These are phyloP conservation scores for Kazachstania bromeliacearum DNA, from an alignment of 805 yeast species.

Conservation along the genomic window DNA sequence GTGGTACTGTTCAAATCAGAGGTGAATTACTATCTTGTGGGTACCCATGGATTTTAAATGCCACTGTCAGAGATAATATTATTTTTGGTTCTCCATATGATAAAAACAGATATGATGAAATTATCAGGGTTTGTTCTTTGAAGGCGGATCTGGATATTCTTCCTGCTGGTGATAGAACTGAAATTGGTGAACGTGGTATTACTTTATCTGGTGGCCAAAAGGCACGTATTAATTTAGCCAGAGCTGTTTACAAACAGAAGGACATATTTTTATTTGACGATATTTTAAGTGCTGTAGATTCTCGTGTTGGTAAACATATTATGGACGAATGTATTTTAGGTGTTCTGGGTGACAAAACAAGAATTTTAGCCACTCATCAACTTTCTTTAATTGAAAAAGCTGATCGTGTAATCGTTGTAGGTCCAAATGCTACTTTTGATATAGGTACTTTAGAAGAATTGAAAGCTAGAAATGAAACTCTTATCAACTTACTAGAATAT, in stretches of 20 bases:
- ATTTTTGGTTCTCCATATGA: slow-evolving; percentile 53
- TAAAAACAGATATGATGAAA: slow-evolving; percentile 39
- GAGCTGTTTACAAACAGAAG: slow-evolving; percentile 63
- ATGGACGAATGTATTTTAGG: slow-evolving; percentile 61
- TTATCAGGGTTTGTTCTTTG: slow-evolving; percentile 59
- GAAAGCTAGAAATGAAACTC: slow-evolving; percentile 34
- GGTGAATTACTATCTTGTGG: slow-evolving; percentile 52
- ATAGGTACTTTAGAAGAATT: slow-evolving; percentile 55
- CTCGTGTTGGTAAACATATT: slow-evolving; percentile 75
- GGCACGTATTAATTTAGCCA: slow-evolving; percentile 69
- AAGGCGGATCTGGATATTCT: slow-evolving; percentile 53
- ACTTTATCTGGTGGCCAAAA: slow-evolving; percentile 87
- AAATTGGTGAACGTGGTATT: slow-evolving; percentile 80
- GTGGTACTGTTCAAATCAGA: slow-evolving; percentile 43
- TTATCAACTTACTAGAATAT: slow-evolving; percentile 44
- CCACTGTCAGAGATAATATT: slow-evolving; percentile 68
- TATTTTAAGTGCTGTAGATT: slow-evolving; percentile 78
- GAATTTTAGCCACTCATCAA: slow-evolving; percentile 80
- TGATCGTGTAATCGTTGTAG: slow-evolving; percentile 58
- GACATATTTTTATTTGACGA: slow-evolving; percentile 69
- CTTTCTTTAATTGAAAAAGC: slow-evolving; percentile 61
- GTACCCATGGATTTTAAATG: slow-evolving; percentile 77
- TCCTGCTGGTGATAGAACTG: slow-evolving; percentile 69
- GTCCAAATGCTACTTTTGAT: slow-evolving; percentile 51
- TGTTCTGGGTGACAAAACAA: slow-evolving; percentile 46